Percentiles rank a stretch among this genome's conserved stretches.
Conservation (phyloP, 1,284 basidiomycete species). For the Sanghuangporus baumii region DNA sequence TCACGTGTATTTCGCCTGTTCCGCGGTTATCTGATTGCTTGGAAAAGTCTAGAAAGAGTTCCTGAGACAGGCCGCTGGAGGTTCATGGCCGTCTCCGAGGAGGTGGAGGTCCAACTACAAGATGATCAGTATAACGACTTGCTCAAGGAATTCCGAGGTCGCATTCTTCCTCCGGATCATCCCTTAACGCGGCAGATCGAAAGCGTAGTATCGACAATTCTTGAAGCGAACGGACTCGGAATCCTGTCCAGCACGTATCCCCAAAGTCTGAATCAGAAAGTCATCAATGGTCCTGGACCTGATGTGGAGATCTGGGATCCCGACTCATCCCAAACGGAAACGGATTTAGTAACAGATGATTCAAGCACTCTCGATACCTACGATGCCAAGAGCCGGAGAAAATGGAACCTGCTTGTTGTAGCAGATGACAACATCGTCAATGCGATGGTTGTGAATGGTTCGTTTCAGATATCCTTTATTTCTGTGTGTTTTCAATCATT, state of each 20-base stretch:
- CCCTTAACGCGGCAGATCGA: slow-evolving; percentile 62
- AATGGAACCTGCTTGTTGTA: slow-evolving; percentile 81
- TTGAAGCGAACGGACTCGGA: slow-evolving; percentile 70
- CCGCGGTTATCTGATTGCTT: neutral
- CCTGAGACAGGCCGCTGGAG: slow-evolving; percentile 80
- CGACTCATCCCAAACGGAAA: slow-evolving; percentile 17
- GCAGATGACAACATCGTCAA: slow-evolving; percentile 72
- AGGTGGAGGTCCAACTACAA: slow-evolving; percentile 54
- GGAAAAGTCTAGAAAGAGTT: slow-evolving; percentile 66
- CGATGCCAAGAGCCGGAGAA: slow-evolving; percentile 19
- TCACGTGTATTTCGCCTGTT: neutral
- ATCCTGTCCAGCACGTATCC: slow-evolving; percentile 31
- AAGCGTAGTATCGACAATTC: slow-evolving; percentile 66
- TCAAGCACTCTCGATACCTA: slow-evolving; percentile 26
- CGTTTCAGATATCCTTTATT: slow-evolving; percentile 19
- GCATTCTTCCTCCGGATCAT: slow-evolving; percentile 66
- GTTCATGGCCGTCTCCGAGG: slow-evolving; percentile 73
- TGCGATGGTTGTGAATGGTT: slow-evolving; percentile 76
- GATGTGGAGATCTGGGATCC: slow-evolving; percentile 17
- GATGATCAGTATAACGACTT: slow-evolving; percentile 47
- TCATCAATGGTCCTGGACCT: neutral
- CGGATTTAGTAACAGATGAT: slow-evolving; percentile 22
- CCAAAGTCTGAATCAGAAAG: neutral
- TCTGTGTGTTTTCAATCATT: neutral
- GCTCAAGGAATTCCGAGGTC: slow-evolving; percentile 47